Evolutionary conservation across 208 protist species (phyloP).

Genomic region (Crithidia expoeki): DNA sequence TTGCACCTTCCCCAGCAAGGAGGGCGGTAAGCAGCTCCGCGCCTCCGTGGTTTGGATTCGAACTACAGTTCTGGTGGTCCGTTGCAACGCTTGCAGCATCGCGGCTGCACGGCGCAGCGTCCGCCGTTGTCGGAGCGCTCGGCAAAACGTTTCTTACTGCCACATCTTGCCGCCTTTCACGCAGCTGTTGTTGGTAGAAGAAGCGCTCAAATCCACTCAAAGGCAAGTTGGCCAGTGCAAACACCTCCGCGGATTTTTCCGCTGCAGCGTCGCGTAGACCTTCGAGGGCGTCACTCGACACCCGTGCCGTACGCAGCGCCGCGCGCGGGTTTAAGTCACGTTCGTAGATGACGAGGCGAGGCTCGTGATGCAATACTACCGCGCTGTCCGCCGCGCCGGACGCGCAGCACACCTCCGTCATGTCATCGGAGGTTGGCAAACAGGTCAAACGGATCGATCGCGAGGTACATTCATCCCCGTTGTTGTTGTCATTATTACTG

Average conservation of each 20-base stretch:
- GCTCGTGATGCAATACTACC: conserved; percentile 66
- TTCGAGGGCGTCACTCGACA: conserved; percentile 33
- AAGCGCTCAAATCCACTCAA: conserved; percentile 52
- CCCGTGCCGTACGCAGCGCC: conserved; percentile 24
- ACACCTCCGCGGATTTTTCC: conserved; percentile 44
- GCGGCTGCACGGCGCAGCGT: neutral
- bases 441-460: neutral
- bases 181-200: conserved; percentile 64
- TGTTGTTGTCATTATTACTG: neutral
- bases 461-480: neutral
- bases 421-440: conserved; percentile 27
- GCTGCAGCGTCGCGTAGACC: conserved; percentile 32
- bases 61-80: too few species aligned
- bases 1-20: neutral
- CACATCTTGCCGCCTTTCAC: conserved; percentile 1
- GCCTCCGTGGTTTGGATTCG: too few species aligned
- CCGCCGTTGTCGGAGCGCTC: neutral
- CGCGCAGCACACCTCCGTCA: conserved; percentile 19
- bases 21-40: neutral
- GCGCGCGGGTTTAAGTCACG: conserved; percentile 23
- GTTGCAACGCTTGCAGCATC: neutral
- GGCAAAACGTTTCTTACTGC: too few species aligned
- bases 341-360: conserved; percentile 53
- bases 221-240: conserved; percentile 37
- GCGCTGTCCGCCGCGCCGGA: conserved; percentile 19